phyloP scores from a whole-genome alignment of 2,329 filamentous ascomycete genomes.

The Huntiella abstrusa region DNA sequence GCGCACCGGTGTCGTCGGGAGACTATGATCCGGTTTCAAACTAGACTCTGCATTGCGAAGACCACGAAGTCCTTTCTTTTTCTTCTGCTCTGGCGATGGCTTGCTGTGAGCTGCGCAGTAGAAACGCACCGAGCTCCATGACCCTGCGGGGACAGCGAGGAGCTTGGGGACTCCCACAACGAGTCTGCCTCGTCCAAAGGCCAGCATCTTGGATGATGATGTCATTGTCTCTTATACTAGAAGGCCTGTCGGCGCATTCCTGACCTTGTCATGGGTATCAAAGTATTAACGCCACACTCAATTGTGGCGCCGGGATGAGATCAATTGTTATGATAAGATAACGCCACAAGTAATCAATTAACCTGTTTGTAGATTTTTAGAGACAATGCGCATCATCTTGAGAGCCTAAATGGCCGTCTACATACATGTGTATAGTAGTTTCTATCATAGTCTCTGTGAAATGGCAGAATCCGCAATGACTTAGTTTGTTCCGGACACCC shows the following conservation, averaged over 20 bases:
- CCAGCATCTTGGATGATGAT: background rate
- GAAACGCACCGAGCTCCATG: too few relatives aligned
- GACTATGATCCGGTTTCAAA: slow-evolving; percentile 14
- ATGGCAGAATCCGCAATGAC: too few relatives aligned
- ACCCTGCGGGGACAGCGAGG: too few relatives aligned
- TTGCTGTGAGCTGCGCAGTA: too few relatives aligned
- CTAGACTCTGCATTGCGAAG: background rate
- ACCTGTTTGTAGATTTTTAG: slow-evolving; percentile 3
- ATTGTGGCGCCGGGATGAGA: background rate
- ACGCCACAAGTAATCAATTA: slow-evolving; percentile 8
- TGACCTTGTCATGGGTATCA: background rate
- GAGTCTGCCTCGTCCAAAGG: slow-evolving; percentile 1
- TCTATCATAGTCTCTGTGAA: too few relatives aligned
- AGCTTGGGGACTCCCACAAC: background rate
- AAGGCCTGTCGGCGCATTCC: background rate
- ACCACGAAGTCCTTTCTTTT: too few relatives aligned
- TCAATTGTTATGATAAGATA: slow-evolving; percentile 6
- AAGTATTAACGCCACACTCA: background rate
- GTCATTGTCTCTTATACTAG: background rate
- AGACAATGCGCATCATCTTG: too few relatives aligned
- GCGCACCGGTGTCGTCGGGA: slow-evolving; percentile 31
- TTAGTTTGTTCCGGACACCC: too few relatives aligned
- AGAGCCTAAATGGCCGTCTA: too few relatives aligned
- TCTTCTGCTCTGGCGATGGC: too few relatives aligned
- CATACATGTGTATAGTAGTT: too few relatives aligned